Percentiles rank a stretch among this genome's conserved stretches.
These are phyloP conservation scores for Beauveria sp. DNA, from an alignment of 2,329 filamentous ascomycete genomes.

Conservation along the genomic window DNA sequence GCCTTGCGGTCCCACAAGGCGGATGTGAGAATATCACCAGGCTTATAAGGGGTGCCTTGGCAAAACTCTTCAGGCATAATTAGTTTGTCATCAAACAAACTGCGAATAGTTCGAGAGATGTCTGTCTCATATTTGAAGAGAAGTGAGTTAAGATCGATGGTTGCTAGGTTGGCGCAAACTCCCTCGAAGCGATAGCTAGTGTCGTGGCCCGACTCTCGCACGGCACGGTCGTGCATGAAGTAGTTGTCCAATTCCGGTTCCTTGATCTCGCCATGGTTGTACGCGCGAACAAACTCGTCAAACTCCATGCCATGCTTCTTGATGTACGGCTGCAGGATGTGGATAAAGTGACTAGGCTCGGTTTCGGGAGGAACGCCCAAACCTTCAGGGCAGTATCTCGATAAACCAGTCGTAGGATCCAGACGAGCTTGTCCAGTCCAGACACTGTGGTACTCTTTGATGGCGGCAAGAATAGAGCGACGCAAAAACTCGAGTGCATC, in stretches of 20 bases:
- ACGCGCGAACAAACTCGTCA: slow-evolving; percentile 76
- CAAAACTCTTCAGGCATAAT: slow-evolving; percentile 79
- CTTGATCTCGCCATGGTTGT: slow-evolving; percentile 67
- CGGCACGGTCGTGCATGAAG: slow-evolving; percentile 90
- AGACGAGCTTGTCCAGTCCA: slow-evolving; percentile 75
- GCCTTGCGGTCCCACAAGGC: slow-evolving; percentile 86
- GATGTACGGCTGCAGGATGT: slow-evolving; percentile 73
- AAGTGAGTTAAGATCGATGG: slow-evolving; percentile 88
- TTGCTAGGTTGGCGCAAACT: slow-evolving; percentile 80
- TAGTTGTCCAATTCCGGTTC: slow-evolving; percentile 93
- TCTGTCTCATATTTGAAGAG: slow-evolving; percentile 97
- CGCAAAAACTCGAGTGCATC: slow-evolving; percentile 75
- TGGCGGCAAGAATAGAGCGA: slow-evolving; percentile 75
- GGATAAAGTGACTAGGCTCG: slow-evolving; percentile 77
- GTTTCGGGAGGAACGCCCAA: slow-evolving; percentile 86
- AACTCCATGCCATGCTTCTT: slow-evolving; percentile 79
- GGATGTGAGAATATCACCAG: slow-evolving; percentile 70
- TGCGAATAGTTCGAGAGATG: slow-evolving; percentile 79
- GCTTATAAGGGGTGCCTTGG: slow-evolving; percentile 51
- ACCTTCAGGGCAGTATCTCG: slow-evolving; percentile 77
- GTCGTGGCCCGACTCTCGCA: slow-evolving; percentile 94
- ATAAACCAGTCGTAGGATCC: slow-evolving; percentile 71
- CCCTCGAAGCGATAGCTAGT: slow-evolving; percentile 90
- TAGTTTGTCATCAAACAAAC: slow-evolving; percentile 74
- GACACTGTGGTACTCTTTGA: slow-evolving; percentile 91